Conservation (phyloP, 2,329 filamentous ascomycete species). For the Paecilomyces variotii region DNA sequence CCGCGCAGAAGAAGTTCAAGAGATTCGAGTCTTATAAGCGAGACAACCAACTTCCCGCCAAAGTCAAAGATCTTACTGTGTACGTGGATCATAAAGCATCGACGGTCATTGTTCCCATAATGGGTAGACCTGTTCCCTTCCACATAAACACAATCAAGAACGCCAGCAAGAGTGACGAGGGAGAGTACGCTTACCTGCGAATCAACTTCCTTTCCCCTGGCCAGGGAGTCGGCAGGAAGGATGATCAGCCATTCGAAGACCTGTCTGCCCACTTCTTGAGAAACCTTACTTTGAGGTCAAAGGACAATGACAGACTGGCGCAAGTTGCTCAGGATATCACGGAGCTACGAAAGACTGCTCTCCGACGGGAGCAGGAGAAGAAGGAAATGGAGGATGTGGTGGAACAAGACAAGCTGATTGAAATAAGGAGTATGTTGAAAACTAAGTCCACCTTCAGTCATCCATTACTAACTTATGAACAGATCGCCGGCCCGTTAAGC, state of each 20-base stretch:
- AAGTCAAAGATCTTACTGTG: constrained; percentile 78
- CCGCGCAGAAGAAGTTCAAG: constrained; percentile 97
- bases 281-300: constrained; percentile 89
- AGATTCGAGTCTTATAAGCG: constrained; percentile 98
- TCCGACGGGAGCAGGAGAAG: constrained; percentile 94
- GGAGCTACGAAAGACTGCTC: constrained; percentile 87
- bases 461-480: constrained; percentile 33
- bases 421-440: constrained; percentile 69
- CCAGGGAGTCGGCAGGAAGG: constrained; percentile 92
- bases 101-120: constrained; percentile 88
- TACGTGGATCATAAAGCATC: constrained; percentile 84
- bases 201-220: constrained; percentile 97
- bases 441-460: neutral
- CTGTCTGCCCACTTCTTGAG: constrained; percentile 90
- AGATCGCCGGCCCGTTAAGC: constrained; percentile 81
- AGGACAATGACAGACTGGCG: constrained; percentile 78
- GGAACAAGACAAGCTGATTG: constrained; percentile 93
- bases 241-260: constrained; percentile 97
- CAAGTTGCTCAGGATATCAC: constrained; percentile 90
- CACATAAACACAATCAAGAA: constrained; percentile 99
- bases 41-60: constrained; percentile 82
- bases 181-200: constrained; percentile 84
- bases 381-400: constrained; percentile 99
- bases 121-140: constrained; percentile 95
- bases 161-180: constrained; percentile 93